Conservation (phyloP, 306 rosid genomes). For the Vachellia pachyceras region DNA sequence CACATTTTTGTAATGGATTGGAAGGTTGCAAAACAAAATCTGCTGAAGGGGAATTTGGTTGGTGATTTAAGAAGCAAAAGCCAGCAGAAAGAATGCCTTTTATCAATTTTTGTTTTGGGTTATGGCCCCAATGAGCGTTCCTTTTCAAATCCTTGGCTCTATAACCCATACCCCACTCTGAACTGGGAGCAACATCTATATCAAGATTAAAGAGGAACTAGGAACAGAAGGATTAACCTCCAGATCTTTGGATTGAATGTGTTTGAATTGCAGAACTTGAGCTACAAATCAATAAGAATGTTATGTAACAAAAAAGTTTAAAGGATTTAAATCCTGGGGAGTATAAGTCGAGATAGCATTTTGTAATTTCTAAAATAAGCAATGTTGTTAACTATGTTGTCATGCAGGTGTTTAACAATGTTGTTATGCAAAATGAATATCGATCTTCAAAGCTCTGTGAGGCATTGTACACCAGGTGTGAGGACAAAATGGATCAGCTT, state of each 20-base stretch:
- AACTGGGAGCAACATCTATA: no score
- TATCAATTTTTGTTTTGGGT: background rate
- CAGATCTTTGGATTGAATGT: background rate
- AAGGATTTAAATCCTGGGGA: background rate
- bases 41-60: conserved; percentile 5
- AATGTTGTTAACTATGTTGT: background rate
- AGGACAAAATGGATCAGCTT: conserved; percentile 92
- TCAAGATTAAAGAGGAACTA: background rate
- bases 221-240: background rate
- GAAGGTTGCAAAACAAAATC: conserved; percentile 26
- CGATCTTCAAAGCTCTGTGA: conserved; percentile 91
- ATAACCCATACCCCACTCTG: no score
- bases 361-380: background rate
- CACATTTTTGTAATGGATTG: conserved; percentile 17
- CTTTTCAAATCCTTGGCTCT: background rate
- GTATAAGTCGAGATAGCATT: background rate
- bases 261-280: background rate
- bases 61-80: background rate
- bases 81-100: background rate
- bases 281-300: background rate
- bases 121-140: background rate
- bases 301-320: background rate
- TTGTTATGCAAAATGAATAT: conserved; percentile 70
- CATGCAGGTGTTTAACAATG: conserved; percentile 64
- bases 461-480: conserved; percentile 77